Base-by-base conservation (phyloP, 2,329 filamentous ascomycete genomes). In the Chaetomiaceae sp. region DNA sequence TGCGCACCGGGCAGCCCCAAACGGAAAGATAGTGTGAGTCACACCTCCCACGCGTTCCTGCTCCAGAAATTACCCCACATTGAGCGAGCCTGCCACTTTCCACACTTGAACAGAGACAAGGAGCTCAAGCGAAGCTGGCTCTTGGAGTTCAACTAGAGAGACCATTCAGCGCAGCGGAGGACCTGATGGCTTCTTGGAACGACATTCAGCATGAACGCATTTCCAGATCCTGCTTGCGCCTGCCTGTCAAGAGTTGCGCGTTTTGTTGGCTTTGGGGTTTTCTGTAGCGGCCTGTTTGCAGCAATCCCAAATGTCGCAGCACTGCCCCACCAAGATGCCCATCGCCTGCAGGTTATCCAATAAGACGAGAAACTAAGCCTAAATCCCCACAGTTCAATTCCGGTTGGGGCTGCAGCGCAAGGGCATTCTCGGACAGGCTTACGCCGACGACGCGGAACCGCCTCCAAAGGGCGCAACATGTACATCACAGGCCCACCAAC, bases 21-120 rank as follows among this genome's bases (percentile, higher is more conserved):
- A 56, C 49, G 57, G 56, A 50, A 59, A 55, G 56, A 50, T 59
- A 55, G 58, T 64, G 60, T 66, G 65, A 65, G 51, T 66, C 65
- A 66, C 60, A 65, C 42, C 19, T 38, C 38, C 20, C 45, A 48
- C 39, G 34, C 38, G 20, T 23, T 19, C 44, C 19, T 17, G 25
- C 39, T 55, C 52, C 55, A 54, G 45, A 59, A 58, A 51, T 51
- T 45, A 57, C 50, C 50, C 53, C 47, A 51, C 52, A 42, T 3
- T 12, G 5, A 31, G n/a, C n/a, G n/a, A 8, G 22, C 22, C 36
- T 47, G 19, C 37, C 14, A 23, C 27, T 31, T 31, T 12, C 27
- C 27, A 31, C 27, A 31, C 9, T 31, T 12, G 27, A n/a, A n/a
- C 27, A 40, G 5, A 25, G 9, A 7, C 42, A 22, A 34, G n/a